Evolutionary conservation across 177 flowering plant species (phyloP).

Genomic region (Tripterygium wilfordii): DNA sequence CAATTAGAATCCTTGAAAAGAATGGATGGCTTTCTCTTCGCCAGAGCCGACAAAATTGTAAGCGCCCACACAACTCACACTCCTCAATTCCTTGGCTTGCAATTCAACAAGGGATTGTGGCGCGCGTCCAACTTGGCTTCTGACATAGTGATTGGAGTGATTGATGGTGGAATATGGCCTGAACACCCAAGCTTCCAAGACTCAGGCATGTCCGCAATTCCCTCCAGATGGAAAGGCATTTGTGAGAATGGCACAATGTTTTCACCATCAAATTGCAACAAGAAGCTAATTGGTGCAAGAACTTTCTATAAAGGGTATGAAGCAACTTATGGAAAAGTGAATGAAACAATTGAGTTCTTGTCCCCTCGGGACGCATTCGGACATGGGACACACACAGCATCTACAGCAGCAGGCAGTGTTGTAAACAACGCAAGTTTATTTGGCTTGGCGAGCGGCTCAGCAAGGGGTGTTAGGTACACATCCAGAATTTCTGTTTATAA

Average conservation of each 20-base stretch:
- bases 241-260: conserved; percentile 46
- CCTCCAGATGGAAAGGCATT: conserved; percentile 53
- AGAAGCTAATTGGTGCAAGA: conserved; percentile 63
- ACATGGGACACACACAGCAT: conserved; percentile 78
- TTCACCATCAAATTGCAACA: conserved; percentile 40
- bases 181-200: conserved; percentile 50
- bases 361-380: conserved; percentile 51
- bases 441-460: conserved; percentile 51
- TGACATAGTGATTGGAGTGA: conserved; percentile 50
- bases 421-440: conserved; percentile 35
- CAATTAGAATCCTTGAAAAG: conserved; percentile 31
- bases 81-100: conserved; percentile 63
- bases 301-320: conserved; percentile 49
- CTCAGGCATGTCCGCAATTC: conserved; percentile 29
- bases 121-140: conserved; percentile 19
- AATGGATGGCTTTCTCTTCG: conserved; percentile 44
- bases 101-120: conserved; percentile 50
- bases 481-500: conserved; percentile 61
- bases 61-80: conserved; percentile 65
- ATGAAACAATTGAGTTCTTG: conserved; percentile 35
- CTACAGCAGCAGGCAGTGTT: conserved; percentile 56
- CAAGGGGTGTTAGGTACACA: conserved; percentile 46
- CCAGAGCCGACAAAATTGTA: conserved; percentile 35
- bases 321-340: conserved; percentile 28
- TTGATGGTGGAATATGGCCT: conserved; percentile 73